phyloP scores from a whole-genome alignment of 192 early-diverging fungal genomes.

The Linderina pennispora region DNA sequence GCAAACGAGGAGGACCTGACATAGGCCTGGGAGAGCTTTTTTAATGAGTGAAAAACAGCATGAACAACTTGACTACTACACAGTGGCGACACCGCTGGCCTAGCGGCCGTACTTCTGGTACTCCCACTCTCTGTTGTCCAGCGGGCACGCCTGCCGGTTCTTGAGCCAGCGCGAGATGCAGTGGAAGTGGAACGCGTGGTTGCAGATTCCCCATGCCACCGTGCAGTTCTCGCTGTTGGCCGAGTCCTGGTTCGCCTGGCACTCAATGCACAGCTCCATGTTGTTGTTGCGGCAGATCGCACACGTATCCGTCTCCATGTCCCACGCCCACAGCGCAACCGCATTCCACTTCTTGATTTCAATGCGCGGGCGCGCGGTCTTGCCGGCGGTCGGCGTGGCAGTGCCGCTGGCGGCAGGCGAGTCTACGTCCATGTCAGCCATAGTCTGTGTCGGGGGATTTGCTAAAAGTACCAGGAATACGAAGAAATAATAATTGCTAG shows the following conservation, averaged over 20 bases:
- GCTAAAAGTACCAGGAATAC: too few relatives aligned
- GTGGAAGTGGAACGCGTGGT: slow-evolving; percentile 99
- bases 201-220: slow-evolving; percentile 95
- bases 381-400: slow-evolving; percentile 6
- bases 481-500: too few relatives aligned
- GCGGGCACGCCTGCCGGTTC: slow-evolving; percentile 90
- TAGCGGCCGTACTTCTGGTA: slow-evolving; percentile 79
- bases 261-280: slow-evolving; percentile 99
- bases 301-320: slow-evolving; percentile 97
- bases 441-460: neutral
- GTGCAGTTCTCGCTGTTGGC: slow-evolving; percentile 90
- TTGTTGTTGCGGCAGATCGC: slow-evolving; percentile 99
- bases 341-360: slow-evolving; percentile 99
- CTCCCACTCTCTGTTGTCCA: slow-evolving; percentile 99
- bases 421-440: slow-evolving; percentile 16
- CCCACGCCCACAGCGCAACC: slow-evolving; percentile 98
- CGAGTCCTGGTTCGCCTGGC: slow-evolving; percentile 95
- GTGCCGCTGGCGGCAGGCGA: neutral
- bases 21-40: slow-evolving; percentile 25
- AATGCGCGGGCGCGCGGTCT: slow-evolving; percentile 65
- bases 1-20: slow-evolving; percentile 58
- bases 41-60: too few relatives aligned
- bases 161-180: slow-evolving; percentile 98
- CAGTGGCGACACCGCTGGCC: too few relatives aligned
- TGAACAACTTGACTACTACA: too few relatives aligned